Conservation (phyloP, 768 basidiomycete genomes). For the Kwoniella bestiolae region DNA sequence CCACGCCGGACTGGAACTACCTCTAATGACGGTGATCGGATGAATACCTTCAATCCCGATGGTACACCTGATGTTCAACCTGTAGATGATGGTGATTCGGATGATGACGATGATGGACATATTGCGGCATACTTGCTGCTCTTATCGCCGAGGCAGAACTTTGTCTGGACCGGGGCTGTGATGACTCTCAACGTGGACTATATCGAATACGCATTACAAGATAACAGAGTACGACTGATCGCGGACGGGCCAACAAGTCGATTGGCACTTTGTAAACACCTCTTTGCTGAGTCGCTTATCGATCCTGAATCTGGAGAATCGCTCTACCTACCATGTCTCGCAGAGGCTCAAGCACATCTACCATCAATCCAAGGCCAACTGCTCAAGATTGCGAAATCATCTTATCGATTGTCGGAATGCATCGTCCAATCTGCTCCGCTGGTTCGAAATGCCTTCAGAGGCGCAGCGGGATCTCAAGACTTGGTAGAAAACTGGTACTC, state of each 20-base stretch:
- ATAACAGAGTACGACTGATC: constrained; percentile 86
- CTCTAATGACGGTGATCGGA: constrained; percentile 46
- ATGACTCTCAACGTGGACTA: constrained; percentile 72
- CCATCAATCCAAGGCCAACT: constrained; percentile 87
- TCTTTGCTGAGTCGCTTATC: constrained; percentile 69
- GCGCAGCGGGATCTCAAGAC: constrained; percentile 70
- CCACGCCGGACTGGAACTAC: constrained; percentile 9
- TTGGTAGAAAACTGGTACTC: constrained; percentile 76
- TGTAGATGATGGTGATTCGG: constrained; percentile 26
- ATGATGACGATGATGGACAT: constrained; percentile 40
- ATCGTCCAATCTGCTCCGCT: constrained; percentile 90
- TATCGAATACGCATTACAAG: constrained; percentile 80
- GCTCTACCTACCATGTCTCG: constrained; percentile 59
- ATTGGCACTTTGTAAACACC: constrained; percentile 74
- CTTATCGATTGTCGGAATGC: constrained; percentile 85
- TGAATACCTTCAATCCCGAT: constrained; percentile 16
- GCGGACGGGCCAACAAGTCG: constrained; percentile 85
- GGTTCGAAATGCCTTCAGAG: constrained; percentile 63
- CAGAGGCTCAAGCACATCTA: constrained; percentile 86
- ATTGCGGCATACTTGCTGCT: constrained; percentile 73
- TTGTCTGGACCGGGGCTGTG: constrained; percentile 90
- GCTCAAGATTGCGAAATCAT: constrained; percentile 84
- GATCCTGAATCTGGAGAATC: constrained; percentile 39
- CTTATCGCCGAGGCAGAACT: constrained; percentile 80
- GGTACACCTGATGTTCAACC: constrained; percentile 52